These are phyloP conservation scores for Cordyceps cateniannulata DNA, from an alignment of 2,329 filamentous ascomycete genomes.

Conservation along the genomic window DNA sequence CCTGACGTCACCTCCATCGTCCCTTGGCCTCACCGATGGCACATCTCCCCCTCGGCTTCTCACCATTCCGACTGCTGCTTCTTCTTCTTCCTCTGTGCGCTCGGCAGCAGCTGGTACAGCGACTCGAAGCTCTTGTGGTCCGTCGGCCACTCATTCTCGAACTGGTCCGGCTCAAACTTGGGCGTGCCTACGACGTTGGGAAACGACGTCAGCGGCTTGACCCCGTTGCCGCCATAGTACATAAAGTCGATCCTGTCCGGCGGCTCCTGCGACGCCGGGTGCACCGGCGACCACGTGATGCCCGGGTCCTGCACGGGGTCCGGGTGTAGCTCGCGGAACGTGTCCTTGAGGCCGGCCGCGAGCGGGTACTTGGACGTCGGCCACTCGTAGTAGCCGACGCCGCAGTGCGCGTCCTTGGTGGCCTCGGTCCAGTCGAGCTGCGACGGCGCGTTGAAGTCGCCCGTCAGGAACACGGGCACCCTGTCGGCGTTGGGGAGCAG, in stretches of 20 bases:
- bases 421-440: conserved; percentile 35
- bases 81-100: not conserved
- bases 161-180: conserved; percentile 26
- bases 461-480: conserved; percentile 30
- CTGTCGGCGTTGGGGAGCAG: conserved; percentile 25
- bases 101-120: conserved; percentile 20
- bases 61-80: too few species aligned
- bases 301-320: conserved; percentile 27
- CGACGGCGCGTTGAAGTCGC: conserved; percentile 39
- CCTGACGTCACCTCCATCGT: not conserved
- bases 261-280: conserved; percentile 28
- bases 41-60: not conserved
- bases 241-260: conserved; percentile 38
- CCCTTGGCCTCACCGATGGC: not conserved
- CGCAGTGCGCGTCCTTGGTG: conserved; percentile 29
- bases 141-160: conserved; percentile 35
- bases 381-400: conserved; percentile 28
- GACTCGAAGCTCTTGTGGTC: conserved; percentile 32
- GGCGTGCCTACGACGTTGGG: conserved; percentile 28
- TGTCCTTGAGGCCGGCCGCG: conserved; percentile 32
- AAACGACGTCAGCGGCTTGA: conserved; percentile 26
- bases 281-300: conserved; percentile 37
- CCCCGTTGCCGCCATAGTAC: conserved; percentile 29
- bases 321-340: conserved; percentile 30
- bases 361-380: conserved; percentile 30